Evolutionary conservation across 1,139 yeast genomes (phyloP), one percentile per base, ranked within the genome.

Genomic region (Chernovozyma aurita): DNA sequence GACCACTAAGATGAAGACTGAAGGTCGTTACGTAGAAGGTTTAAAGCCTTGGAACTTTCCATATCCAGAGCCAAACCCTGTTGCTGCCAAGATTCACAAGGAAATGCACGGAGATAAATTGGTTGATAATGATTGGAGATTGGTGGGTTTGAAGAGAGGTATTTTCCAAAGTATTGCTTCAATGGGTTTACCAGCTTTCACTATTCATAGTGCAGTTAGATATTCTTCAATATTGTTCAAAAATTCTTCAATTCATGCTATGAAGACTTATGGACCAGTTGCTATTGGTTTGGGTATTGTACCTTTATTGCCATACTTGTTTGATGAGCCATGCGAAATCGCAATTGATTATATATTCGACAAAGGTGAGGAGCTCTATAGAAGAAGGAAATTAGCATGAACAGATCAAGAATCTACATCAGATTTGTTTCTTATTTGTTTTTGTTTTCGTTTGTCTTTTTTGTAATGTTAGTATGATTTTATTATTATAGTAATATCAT

Each of bases 151-250:
- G 34, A 81, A 85, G 55, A 71, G 95, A 53, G 90, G 85, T 5
- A 52, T 85, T 28, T 85, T 85, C 65, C 95, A 85, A 58, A 71
- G 85, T 45, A 65, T 85, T 46, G 95, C 95, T 2, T 79, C 87
- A 28, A 85, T 85, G 95, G 94, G 86, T 11, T 69, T 85, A 36
- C 95, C 95, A 4, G 95, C 95, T 2, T 79, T 85, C 55, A 85
- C 95, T 4, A 85, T 85, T 50, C 95, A 85, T 56, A 71, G 84
- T 9, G 73, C 87, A 2, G 95, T 85, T 31, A 70, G 83, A 49
- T 83, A 83, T 53, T 76, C 88, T 2, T 80, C 86, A 2, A 47
- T 59, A 22, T 58, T 80, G 28, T 73, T 78, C 55, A 73, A 75
- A 47, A 79, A 73, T 51, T 56, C 70, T 13, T 47, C 51, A 7